Conservation (phyloP, 768 basidiomycete species). For the Lactarius vividus region DNA sequence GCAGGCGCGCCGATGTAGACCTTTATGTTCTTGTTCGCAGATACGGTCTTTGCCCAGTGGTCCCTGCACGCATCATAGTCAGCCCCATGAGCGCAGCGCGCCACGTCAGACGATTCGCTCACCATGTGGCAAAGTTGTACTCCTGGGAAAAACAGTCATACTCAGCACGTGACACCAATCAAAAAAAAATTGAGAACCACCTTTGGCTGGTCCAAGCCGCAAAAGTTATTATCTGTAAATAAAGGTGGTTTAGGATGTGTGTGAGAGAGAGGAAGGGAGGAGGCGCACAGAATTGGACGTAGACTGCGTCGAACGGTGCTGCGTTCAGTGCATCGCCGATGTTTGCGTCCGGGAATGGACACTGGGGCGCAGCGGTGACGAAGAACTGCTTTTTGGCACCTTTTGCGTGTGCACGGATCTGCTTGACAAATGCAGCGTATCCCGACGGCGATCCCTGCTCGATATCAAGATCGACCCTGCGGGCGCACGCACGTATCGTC, state of each 20-base stretch:
- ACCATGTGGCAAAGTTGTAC: conserved; percentile 42
- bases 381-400: conserved; percentile 40
- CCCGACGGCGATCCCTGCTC: conserved; percentile 36
- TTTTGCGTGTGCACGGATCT: conserved; percentile 35
- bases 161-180: conserved; percentile 26
- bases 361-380: conserved; percentile 42
- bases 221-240: conserved; percentile 44
- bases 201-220: conserved; percentile 43
- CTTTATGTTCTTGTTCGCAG: conserved; percentile 46
- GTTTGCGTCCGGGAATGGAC: conserved; percentile 38
- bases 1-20: conserved; percentile 48
- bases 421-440: conserved; percentile 41
- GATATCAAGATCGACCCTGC: conserved; percentile 41
- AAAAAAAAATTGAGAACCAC: conserved; percentile 49
- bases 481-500: background rate
- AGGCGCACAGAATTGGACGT: conserved; percentile 50
- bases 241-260: background rate
- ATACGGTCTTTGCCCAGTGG: conserved; percentile 43
- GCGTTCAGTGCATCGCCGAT: conserved; percentile 37
- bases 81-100: background rate
- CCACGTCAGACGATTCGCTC: conserved; percentile 15
- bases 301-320: conserved; percentile 41
- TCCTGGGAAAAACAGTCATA: conserved; percentile 37
- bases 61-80: conserved; percentile 38
- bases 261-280: background rate